Conservation (phyloP, 495 filamentous ascomycete species). For the Annulohypoxylon bovei region DNA sequence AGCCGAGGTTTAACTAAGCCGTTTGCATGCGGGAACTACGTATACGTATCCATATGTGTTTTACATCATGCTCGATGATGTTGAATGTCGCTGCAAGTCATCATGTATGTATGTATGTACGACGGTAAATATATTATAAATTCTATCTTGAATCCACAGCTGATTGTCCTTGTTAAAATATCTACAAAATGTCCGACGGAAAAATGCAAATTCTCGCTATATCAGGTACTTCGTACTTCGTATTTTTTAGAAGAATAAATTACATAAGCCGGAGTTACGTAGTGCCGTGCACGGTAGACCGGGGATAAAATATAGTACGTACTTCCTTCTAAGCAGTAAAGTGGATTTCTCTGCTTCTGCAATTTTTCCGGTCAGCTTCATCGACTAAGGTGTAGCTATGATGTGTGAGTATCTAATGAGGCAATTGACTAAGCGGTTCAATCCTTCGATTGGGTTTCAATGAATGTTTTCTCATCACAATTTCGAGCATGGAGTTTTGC, state of each 20-base stretch:
- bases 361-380: constrained; percentile 24
- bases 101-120: too few relatives aligned
- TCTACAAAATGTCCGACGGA: not conserved
- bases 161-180: not conserved
- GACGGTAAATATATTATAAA: not conserved
- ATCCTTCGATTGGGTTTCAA: constrained; percentile 18
- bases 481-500: constrained; percentile 43
- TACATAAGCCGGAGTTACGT: constrained; percentile 13
- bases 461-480: constrained; percentile 36
- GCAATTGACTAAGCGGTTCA: constrained; percentile 17
- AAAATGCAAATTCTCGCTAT: too few relatives aligned
- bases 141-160: not conserved
- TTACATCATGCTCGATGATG: not conserved
- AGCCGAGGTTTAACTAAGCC: constrained; percentile 26
- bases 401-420: constrained; percentile 22
- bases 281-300: not conserved
- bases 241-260: not conserved
- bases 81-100: not conserved
- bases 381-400: constrained; percentile 14
- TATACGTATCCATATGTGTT: not conserved
- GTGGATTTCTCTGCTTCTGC: not conserved
- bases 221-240: too few relatives aligned
- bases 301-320: not conserved
- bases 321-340: not conserved
- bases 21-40: not conserved